Evolutionary conservation across 1,284 basidiomycete genomes (phyloP), one percentile per base, ranked within the genome.

Genomic region (Schizophyllum commune): DNA sequence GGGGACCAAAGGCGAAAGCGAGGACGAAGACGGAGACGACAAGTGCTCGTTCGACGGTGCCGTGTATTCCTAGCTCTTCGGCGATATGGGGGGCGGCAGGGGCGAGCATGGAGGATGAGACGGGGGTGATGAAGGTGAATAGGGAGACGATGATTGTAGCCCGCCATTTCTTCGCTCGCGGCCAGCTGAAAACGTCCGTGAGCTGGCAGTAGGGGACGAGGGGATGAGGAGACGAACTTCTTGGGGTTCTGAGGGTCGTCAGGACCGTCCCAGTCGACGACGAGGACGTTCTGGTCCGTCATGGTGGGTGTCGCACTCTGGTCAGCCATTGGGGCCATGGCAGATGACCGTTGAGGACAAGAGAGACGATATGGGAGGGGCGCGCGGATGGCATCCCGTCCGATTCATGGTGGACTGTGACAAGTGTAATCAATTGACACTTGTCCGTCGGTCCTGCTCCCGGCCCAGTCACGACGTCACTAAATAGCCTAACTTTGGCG

Each of bases 21-120:
- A 90, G 75, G 0, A 91, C 76, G 66, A 91, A 92, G 0, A 91
- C 77, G 0, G 85, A 86, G 0, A 83, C 84, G 4, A 80, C 80
- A 69, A 91, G 77, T 0, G 85, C 85, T 15, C 83, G 75, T 1
- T 86, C 64, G 2, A 78, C 80, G 1, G 66, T 67, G 64, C 68
- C 82, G 2, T 80, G 82, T 17, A 91, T 78, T 0, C 81, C 79
- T 65, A 89, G 85, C 21, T 86, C 71, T 13, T 65, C 59, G 0
- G 85, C 83, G 6, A 91, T 66, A 56, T 82, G 78, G 0, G 66
- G 66, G 1, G 79, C 77, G 0, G 88, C 86, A 0, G 89, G 88
- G 0, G 91, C 85, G 33, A 89, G 78, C 82, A 91, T 88, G n/a
- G 85, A 82, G 3, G 86, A 86, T 0, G 86, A 83, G 3, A 87